Base-by-base conservation (phyloP, 75 land plant genomes). In the Sequoiadendron giganteum region DNA sequence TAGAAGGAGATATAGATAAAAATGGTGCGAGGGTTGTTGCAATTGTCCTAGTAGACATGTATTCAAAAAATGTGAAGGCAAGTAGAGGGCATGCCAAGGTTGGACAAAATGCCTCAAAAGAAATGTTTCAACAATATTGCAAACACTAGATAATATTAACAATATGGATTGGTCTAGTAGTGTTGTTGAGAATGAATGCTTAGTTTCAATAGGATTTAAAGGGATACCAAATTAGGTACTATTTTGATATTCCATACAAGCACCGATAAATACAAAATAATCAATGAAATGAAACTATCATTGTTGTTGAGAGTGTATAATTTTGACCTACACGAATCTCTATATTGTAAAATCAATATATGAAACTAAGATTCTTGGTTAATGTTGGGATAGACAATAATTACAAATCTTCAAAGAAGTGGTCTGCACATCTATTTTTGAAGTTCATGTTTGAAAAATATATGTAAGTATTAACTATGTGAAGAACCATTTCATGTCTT, bases 191-290 rank as follows among this genome's bases (percentile, higher is more conserved):
- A 96, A 96, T 68, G 91, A 90, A 75, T 96, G 96, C 89, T 92
- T 95, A 8, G 91, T 95, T 90, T 95, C 95, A 54, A 95, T 96
- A 84, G 98, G 96, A 1, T 87, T 95, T 86, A 96, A 96, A 88
- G 95, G 98, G 98, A 95, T 96, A 95, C 94, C 95, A 42, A 96
- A 96, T 90, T 95, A 96, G 95, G 96, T 96, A 91, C 15, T 30
- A 28, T 21, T 76, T 76, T 76, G 14, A 76, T 32, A 76, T 14
- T 11, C 38, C 16, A 30, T 5, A 38, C 18, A 15, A 76, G 43
- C 2, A 14, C 15, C 18, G 6, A 14, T 43, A 15, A 85, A 48
- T 5, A 30, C 4, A 3, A 4, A 30, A 13, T 25, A 38, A 49
- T 2, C 54, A 86, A 79, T 86, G 30, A 86, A 3, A 2, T 16